A percentile compares a stretch with the other conserved stretches of the same genome.
These are phyloP conservation scores for Fusarium burgessii DNA, from an alignment of 2,329 filamentous ascomycete genomes.

Conservation along the genomic window DNA sequence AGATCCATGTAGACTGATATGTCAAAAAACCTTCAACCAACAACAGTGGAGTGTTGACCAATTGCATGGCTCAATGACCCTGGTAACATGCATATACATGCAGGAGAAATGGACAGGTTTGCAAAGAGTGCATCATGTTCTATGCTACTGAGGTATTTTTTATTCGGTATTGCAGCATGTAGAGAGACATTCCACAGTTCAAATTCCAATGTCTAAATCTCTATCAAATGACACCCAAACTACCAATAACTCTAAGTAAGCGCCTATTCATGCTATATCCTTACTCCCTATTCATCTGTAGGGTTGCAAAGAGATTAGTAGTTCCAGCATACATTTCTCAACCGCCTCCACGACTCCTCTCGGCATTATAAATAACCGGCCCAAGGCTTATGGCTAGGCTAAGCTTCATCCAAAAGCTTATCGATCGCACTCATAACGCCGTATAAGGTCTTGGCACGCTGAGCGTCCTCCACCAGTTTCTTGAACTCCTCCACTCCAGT, in stretches of 20 bases:
- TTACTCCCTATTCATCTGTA: no score
- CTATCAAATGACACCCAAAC: no score
- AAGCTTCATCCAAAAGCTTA: accelerated
- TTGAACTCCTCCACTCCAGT: accelerated
- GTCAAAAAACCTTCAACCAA: neutral
- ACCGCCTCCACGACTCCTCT: no score
- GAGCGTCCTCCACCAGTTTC: accelerated
- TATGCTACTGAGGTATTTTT: neutral
- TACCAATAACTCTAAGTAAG: no score
- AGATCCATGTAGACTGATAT: neutral
- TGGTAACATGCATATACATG: neutral
- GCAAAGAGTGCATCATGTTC: neutral
- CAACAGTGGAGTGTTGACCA: neutral
- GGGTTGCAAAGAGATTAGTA: no score
- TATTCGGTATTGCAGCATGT: accelerated
- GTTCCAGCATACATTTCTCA: no score
- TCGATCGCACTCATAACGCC: neutral
- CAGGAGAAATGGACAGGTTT: neutral
- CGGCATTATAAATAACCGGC: no score
- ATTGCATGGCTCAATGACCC: neutral
- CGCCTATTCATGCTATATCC: no score
- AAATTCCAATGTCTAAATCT: no score
- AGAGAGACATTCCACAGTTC: no score
- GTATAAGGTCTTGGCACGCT: neutral
- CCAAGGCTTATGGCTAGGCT: no score